phyloP scores from a whole-genome alignment of 495 filamentous ascomycete species.

The Pseudevernia furfuracea region DNA sequence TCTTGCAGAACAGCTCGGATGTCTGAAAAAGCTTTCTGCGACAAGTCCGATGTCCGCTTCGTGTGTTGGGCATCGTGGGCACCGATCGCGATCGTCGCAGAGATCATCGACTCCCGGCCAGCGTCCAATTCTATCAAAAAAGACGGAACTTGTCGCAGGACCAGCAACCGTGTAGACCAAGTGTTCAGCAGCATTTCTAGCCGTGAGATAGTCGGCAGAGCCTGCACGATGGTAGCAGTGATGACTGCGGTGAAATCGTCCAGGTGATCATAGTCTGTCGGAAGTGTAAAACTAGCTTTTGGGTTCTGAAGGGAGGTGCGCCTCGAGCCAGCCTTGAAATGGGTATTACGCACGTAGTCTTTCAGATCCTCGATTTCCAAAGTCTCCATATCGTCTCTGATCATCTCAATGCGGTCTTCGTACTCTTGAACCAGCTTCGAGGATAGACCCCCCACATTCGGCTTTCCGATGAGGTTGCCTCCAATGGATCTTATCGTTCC shows the following conservation, averaged over 20 bases:
- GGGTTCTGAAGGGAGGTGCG: conserved; percentile 47
- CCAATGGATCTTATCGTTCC: conserved; percentile 20
- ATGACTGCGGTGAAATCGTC: conserved; percentile 85
- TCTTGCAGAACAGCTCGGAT: conserved; percentile 57
- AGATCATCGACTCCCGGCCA: conserved; percentile 52
- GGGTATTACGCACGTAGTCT: conserved; percentile 72
- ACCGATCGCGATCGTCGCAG: conserved; percentile 53
- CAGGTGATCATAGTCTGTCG: conserved; percentile 50
- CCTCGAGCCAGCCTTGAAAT: conserved; percentile 52
- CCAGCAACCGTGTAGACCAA: conserved; percentile 69
- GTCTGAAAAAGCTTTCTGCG: conserved; percentile 49
- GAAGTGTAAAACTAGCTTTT: conserved; percentile 34
- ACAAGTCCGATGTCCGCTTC: conserved; percentile 24
- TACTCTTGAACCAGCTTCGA: conserved; percentile 54
- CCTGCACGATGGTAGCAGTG: conserved; percentile 78
- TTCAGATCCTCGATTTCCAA: conserved; percentile 88
- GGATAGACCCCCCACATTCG: conserved; percentile 63
- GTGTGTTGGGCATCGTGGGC: conserved; percentile 8
- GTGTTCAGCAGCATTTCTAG: conserved; percentile 59
- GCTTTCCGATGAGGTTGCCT: conserved; percentile 27
- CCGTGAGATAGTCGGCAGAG: conserved; percentile 72
- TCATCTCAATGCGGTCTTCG: conserved; percentile 68
- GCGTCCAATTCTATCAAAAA: conserved; percentile 60
- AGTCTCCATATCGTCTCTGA: conserved; percentile 66
- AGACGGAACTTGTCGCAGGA: conserved; percentile 62